Evolutionary conservation across 768 basidiomycete species (phyloP).

Genomic region (Boletus huronensis): DNA sequence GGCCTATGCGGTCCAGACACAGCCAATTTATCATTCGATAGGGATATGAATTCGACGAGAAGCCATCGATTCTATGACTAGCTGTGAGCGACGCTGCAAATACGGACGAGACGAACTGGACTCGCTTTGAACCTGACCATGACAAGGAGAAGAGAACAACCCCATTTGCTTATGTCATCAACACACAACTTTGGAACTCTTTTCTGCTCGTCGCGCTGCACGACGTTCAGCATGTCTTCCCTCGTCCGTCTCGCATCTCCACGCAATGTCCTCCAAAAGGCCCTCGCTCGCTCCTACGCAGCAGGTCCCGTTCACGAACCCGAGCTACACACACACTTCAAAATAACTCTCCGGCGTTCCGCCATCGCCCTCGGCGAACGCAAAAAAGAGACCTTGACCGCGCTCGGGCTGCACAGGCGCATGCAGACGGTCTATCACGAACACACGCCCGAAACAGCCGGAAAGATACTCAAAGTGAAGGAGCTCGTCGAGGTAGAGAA

Average conservation of each 20-base stretch:
- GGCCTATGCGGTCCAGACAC: slow-evolving; percentile 1
- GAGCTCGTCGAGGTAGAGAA: slow-evolving; percentile 88
- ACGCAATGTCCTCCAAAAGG: slow-evolving; percentile 3
- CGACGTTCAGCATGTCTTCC: slow-evolving; percentile 9
- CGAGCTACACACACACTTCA: slow-evolving; percentile 66
- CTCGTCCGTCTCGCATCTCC: slow-evolving; percentile 8
- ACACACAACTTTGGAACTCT: background rate
- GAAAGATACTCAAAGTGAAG: slow-evolving; percentile 84
- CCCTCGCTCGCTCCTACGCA: slow-evolving; percentile 12
- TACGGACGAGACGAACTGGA: background rate
- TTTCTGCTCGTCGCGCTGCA: background rate
- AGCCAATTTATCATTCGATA: slow-evolving; percentile 25
- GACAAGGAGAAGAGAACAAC: background rate
- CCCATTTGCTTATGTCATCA: slow-evolving; percentile 13
- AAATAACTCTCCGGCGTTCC: slow-evolving; percentile 86
- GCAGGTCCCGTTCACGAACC: background rate
- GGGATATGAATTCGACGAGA: slow-evolving; percentile 75
- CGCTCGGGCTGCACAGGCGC: slow-evolving; percentile 79
- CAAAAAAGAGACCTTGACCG: slow-evolving; percentile 69
- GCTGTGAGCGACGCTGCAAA: background rate
- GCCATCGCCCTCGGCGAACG: slow-evolving; percentile 76
- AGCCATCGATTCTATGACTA: slow-evolving; percentile 75
- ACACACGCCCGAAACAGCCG: slow-evolving; percentile 70
- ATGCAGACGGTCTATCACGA: slow-evolving; percentile 83
- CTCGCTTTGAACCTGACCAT: slow-evolving; percentile 73